Conservation (phyloP, 2,329 filamentous ascomycete genomes). For the Colletotrichum shisoi region DNA sequence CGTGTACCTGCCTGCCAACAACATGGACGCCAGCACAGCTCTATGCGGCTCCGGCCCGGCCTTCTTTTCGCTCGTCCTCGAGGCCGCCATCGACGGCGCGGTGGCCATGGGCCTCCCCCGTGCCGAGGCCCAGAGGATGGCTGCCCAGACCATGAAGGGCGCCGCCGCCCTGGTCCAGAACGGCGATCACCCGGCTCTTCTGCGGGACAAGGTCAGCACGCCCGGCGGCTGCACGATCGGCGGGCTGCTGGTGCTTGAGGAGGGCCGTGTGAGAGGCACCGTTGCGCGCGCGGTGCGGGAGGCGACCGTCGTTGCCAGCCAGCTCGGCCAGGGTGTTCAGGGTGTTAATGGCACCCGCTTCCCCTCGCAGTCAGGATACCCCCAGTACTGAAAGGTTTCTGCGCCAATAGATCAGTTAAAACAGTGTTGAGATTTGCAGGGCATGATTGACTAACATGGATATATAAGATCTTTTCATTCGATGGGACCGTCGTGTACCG, state of each 20-base stretch:
- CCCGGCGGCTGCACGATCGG: constrained; percentile 81
- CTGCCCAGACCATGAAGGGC: constrained; percentile 79
- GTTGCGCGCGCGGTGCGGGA: constrained; percentile 74
- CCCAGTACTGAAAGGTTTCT: neutral
- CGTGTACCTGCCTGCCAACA: constrained; percentile 69
- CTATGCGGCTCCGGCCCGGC: constrained; percentile 78
- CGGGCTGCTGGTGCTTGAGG: constrained; percentile 76
- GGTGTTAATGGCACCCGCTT: constrained; percentile 59
- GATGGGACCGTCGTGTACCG: too few species aligned
- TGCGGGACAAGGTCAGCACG: constrained; percentile 79
- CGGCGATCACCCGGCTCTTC: constrained; percentile 77
- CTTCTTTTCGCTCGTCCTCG: constrained; percentile 78
- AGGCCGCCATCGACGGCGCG: constrained; percentile 78
- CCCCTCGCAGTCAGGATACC: constrained; percentile 26
- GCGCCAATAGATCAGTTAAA: neutral
- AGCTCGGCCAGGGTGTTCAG: constrained; percentile 62
- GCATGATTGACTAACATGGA: neutral
- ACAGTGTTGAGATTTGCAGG: neutral
- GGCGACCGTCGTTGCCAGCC: constrained; percentile 73
- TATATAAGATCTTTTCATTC: too few species aligned
- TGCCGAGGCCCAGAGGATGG: constrained; percentile 77
- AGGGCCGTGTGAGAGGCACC: constrained; percentile 72
- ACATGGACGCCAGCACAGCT: constrained; percentile 77
- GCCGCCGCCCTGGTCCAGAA: constrained; percentile 72
- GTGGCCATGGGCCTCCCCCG: constrained; percentile 81